phyloP scores from a whole-genome alignment of 1,139 yeast species.

The Saccharomyces hybrid region DNA sequence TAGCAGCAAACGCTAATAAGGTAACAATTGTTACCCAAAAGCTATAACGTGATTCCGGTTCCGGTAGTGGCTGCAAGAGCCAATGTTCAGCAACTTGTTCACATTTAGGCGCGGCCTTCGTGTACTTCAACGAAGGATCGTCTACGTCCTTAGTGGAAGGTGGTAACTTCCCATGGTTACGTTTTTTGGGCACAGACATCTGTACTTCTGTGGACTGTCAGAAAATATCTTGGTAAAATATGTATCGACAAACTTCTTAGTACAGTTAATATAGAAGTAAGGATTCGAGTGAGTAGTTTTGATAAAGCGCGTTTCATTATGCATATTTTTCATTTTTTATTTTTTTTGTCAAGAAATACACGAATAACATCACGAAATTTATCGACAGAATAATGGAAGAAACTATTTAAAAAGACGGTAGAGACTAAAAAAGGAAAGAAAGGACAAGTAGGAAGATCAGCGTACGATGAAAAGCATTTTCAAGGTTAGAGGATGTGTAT shows the following conservation, averaged over 20 bases:
- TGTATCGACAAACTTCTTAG: background rate
- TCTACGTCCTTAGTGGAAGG: conserved; percentile 11
- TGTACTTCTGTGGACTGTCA: background rate
- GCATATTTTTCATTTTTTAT: background rate
- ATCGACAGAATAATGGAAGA: background rate
- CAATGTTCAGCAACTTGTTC: conserved; percentile 20
- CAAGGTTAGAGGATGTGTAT: background rate
- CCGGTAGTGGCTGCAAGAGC: conserved; percentile 24
- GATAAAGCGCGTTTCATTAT: background rate
- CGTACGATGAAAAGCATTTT: background rate
- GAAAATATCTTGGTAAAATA: background rate
- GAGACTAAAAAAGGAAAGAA: background rate
- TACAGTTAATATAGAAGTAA: background rate
- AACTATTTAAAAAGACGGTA: background rate
- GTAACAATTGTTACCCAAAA: conserved; percentile 41
- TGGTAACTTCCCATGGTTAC: conserved; percentile 1
- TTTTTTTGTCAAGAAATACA: background rate
- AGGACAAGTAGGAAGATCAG: background rate
- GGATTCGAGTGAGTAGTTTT: background rate
- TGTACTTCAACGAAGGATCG: conserved; percentile 16
- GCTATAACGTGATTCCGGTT: conserved; percentile 15
- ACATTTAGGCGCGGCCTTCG: conserved; percentile 6
- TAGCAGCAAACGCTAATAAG: conserved; percentile 53
- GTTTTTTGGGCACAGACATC: conserved; percentile 1
- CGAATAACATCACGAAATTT: background rate